Evolutionary conservation across 805 yeast genomes (phyloP).

Genomic region (Yamadazyma tumulicola): DNA sequence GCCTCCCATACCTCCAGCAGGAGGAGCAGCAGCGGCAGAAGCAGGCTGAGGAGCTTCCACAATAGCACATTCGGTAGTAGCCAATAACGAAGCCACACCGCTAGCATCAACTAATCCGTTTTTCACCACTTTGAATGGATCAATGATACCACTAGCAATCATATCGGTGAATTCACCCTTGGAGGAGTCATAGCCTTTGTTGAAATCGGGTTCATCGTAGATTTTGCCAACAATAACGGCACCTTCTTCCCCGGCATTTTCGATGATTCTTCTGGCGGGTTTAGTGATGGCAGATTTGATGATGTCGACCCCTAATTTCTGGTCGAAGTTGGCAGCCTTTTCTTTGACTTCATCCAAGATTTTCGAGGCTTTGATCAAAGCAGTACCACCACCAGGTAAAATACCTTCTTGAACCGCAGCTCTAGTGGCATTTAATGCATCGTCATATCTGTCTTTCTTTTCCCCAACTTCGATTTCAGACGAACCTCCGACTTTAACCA

Average conservation of each 20-base stretch:
- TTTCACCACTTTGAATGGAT: slow-evolving; percentile 97
- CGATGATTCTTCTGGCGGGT: slow-evolving; percentile 94
- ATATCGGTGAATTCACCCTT: slow-evolving; percentile 93
- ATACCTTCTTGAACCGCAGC: slow-evolving; percentile 99
- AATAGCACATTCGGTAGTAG: slow-evolving; percentile 98
- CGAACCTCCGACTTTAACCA: slow-evolving; percentile 93
- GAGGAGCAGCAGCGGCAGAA: slow-evolving; percentile 48
- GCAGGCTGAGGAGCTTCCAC: slow-evolving; percentile 90
- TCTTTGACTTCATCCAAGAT: slow-evolving; percentile 67
- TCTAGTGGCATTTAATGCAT: slow-evolving; percentile 97
- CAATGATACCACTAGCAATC: slow-evolving; percentile 96
- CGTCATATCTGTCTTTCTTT: slow-evolving; percentile 98
- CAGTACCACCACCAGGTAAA: slow-evolving; percentile 99
- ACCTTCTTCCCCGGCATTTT: slow-evolving; percentile 97
- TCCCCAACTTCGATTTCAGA: slow-evolving; percentile 98
- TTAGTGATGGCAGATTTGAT: slow-evolving; percentile 88
- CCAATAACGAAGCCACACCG: slow-evolving; percentile 95
- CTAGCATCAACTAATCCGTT: slow-evolving; percentile 94
- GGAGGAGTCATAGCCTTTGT: slow-evolving; percentile 86
- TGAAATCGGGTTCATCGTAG: slow-evolving; percentile 64
- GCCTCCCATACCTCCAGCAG: slow-evolving; percentile 43
- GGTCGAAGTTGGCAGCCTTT: slow-evolving; percentile 79
- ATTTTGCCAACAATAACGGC: slow-evolving; percentile 94
- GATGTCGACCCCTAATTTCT: slow-evolving; percentile 91
- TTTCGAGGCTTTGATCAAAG: slow-evolving; percentile 86